Percentiles rank a stretch among this genome's conserved stretches.
phyloP scores from a whole-genome alignment of 805 yeast genomes.

The Sugiyamaella americana region DNA sequence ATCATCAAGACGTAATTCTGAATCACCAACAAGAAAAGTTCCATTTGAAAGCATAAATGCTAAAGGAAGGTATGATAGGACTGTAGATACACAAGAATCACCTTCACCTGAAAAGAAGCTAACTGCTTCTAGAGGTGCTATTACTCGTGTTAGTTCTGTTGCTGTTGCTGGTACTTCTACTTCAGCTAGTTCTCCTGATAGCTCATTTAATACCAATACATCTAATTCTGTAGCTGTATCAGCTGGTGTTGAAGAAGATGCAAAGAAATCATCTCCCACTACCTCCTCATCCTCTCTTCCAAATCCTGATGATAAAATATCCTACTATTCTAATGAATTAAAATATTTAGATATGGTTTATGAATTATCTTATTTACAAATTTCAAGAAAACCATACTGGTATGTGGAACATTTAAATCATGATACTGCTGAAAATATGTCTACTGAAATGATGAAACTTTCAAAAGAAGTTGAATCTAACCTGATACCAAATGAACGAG shows the following conservation, averaged over 20 bases:
- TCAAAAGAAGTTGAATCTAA: conserved; percentile 7
- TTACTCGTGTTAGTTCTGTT: neutral
- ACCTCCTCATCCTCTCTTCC: neutral
- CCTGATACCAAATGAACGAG: conserved; percentile 12
- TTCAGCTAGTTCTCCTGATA: neutral
- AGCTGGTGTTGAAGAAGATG: conserved; percentile 5
- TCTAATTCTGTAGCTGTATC: neutral
- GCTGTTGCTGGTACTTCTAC: neutral
- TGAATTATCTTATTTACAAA: conserved; percentile 13
- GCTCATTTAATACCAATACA: neutral
- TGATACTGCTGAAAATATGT: conserved; percentile 9
- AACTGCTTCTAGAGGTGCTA: neutral
- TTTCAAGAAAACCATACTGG: conserved; percentile 4
- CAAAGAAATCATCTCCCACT: neutral
- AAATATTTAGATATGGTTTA: conserved; percentile 16
- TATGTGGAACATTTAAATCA: conserved; percentile 10
- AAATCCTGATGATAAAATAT: conserved; percentile 1
- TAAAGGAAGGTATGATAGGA: neutral
- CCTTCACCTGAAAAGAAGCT: too few relatives aligned
- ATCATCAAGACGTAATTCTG: conserved; percentile 5
- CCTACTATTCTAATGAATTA: conserved; percentile 12
- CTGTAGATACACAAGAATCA: neutral
- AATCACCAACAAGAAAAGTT: conserved; percentile 9
- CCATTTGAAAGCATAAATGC: neutral
- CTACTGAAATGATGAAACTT: conserved; percentile 12